Base-by-base conservation (phyloP, 768 basidiomycete species). In the Porpolomopsis calyptriformis region DNA sequence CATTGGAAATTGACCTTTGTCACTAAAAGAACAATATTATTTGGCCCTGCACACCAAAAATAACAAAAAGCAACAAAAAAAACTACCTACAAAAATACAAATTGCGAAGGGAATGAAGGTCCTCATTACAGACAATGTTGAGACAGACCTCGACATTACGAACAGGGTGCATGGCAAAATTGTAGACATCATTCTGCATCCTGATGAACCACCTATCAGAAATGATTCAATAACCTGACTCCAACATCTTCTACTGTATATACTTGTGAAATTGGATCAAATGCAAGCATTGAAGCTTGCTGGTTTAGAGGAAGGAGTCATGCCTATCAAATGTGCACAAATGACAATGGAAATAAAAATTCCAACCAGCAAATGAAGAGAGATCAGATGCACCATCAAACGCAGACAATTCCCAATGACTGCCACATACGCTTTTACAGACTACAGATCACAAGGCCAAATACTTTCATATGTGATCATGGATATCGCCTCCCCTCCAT, bases 371-470 rank as follows among this genome's bases (percentile, higher is more conserved):
- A 16, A 41, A 9, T 24, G 16, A 7, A 39, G 16, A 39, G 16
- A 6, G 16, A 22, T 39, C 6, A 48, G 7, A 14, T 14, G 29
- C 7, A 31, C 29, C 29, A 31, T 31, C 29, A 31, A 10, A 4
- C 42, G 62, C 6, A 10, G 40, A 1, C 67, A 70, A 46, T 51
- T 60, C 11, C 51, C 65, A 0, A 38, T 72, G 1, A 65, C 60
- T 0, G 43, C 56, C 0, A 65, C 53, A 16, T 70, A 67, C 40
- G 64, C 65, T 0, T 70, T 71, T 50, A 70, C 67, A 0, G 68
- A 70, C 48, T 70, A 67, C 50, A 58, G 61, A 40, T 49, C 62
- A 0, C 69, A 70, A 49, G 70, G 69, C 0, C 66, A 69, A 44
- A 70, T 65, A 1, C 50, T 67, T 2, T 49, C 52, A 34, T 46